Evolutionary conservation across 2,329 filamentous ascomycete species (phyloP), one percentile per base, ranked within the genome.

Genomic region (Lachnum nothofagi): DNA sequence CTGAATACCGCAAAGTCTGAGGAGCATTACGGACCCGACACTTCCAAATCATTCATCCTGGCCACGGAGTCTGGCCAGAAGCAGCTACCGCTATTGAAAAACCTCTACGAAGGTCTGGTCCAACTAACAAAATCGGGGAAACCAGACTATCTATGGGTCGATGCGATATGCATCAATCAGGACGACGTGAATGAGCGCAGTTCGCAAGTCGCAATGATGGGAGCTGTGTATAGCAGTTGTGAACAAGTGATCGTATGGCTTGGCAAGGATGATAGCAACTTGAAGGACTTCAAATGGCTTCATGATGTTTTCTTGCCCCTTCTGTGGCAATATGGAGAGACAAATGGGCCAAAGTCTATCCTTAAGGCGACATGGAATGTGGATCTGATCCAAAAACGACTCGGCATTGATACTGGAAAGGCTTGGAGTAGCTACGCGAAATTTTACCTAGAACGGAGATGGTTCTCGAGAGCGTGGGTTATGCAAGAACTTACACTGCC

Each of bases 201-300:
- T 31, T 38, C 24, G 3, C 50, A 52, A 34, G 50, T 52, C 2
- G 34, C 35, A 10, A 20, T 41, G 7, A 52, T 52, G 50, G 42
- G 42, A 24, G 33, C 25, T 16, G 39, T 47, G 12, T 54, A 51
- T 29, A 39, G 35, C 39, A 41, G 16, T 27, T 47, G 44, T 14
- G 14, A 35, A 24, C 20, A 41, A 20, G 42, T 45, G 5, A 27
- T 51, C 20, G 40, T 51, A 10, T 51, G 49, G 49, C 40, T 51
- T 19, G 49, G 49, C 38, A 45, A 45, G 24, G 47, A 49, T 34
- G 47, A 49, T 10, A 42, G 38, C 20, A 23, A 48, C 23, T 20
- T 48, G 38, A 48, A 43, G 20, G 38, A 48, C 37, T 48, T 48
- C 45, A 48, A 48, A 23, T 48, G 16, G n/a, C 45, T 48, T 20